Conservation (phyloP, 2,329 filamentous ascomycete genomes). For the Fusarium veterinarium region DNA sequence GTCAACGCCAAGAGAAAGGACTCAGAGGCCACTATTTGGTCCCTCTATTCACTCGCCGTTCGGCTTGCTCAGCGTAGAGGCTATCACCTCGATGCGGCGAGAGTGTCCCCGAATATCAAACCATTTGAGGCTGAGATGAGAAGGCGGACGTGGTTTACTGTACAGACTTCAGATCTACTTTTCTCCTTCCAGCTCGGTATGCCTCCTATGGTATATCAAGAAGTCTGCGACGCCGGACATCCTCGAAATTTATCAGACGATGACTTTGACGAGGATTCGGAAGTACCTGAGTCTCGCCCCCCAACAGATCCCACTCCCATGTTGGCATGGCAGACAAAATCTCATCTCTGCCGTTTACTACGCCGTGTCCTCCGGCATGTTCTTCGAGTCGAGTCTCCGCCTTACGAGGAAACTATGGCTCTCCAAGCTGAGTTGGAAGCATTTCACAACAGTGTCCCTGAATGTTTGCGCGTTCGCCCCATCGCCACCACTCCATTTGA, state of each 20-base stretch:
- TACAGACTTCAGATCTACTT: constrained; percentile 60
- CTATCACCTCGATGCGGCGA: constrained; percentile 61
- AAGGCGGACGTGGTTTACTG: constrained; percentile 60
- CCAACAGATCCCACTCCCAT: constrained; percentile 57
- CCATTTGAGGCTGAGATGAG: constrained; percentile 65
- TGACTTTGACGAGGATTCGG: constrained; percentile 62
- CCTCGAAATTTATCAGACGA: constrained; percentile 61
- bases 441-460: constrained; percentile 52
- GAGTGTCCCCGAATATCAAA: constrained; percentile 54
- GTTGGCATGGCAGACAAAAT: constrained; percentile 57
- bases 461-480: constrained; percentile 54
- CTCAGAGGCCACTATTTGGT: constrained; percentile 59
- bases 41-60: constrained; percentile 58
- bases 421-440: constrained; percentile 56
- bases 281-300: constrained; percentile 57
- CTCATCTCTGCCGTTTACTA: constrained; percentile 56
- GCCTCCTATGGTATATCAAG: constrained; percentile 61
- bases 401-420: constrained; percentile 50
- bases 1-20: constrained; percentile 56
- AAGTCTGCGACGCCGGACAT: constrained; percentile 58
- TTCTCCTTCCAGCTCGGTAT: constrained; percentile 65
- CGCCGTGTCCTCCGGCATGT: constrained; percentile 57
- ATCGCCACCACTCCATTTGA: constrained; percentile 57
- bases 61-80: constrained; percentile 64
- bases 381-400: constrained; percentile 51